A percentile compares a stretch with the other conserved stretches of the same genome.
These are phyloP conservation scores for Priceomyces medius DNA, from an alignment of 805 yeast species.

Conservation along the genomic window DNA sequence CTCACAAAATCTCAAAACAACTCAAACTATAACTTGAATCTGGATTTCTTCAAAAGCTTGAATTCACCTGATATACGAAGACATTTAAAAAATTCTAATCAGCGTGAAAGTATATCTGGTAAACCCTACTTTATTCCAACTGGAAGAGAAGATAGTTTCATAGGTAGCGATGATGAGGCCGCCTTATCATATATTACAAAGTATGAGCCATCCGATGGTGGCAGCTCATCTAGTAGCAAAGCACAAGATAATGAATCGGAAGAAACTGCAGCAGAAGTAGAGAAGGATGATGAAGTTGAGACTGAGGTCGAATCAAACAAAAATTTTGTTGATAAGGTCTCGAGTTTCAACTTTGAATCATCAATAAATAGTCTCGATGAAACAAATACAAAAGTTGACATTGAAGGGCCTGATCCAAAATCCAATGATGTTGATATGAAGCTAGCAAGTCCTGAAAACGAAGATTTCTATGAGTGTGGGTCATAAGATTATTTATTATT, in stretches of 20 bases:
- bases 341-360: background rate
- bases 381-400: conserved; percentile 1
- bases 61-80: conserved; percentile 26
- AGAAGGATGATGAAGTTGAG: conserved; percentile 5
- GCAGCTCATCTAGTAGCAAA: background rate
- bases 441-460: conserved; percentile 4
- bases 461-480: conserved; percentile 10
- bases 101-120: conserved; percentile 1
- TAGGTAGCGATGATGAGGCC: background rate
- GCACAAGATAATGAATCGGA: background rate
- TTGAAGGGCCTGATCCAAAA: conserved; percentile 6
- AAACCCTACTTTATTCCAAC: background rate
- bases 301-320: conserved; percentile 5
- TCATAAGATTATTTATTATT: background rate
- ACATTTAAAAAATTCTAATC: conserved; percentile 8
- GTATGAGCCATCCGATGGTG: background rate
- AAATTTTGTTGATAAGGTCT: background rate
- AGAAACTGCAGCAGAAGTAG: conserved; percentile 4
- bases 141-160: background rate
- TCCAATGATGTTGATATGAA: conserved; percentile 4
- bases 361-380: conserved; percentile 1
- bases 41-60: conserved; percentile 16
- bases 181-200: background rate
- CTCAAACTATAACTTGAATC: conserved; percentile 17
- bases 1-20: conserved; percentile 18